phyloP scores from a whole-genome alignment of 345 rosid species.

The Eucalyptus erythrocorys region DNA sequence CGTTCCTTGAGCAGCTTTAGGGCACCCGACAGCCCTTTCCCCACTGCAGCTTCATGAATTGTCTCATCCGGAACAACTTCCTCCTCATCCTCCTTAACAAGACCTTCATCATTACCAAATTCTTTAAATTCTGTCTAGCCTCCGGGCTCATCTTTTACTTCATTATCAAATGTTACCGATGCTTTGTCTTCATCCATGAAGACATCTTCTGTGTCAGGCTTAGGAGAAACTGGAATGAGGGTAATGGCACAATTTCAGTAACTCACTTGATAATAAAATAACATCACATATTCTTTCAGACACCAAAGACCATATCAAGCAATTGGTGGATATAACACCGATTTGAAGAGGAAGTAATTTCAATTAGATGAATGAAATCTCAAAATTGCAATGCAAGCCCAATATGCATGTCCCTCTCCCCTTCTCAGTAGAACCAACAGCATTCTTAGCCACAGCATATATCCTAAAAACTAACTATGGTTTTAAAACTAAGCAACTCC shows the following conservation, averaged over 20 bases:
- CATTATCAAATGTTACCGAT: conserved; percentile 34
- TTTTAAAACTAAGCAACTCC: not conserved
- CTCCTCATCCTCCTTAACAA: conserved; percentile 33
- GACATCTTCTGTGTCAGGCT: conserved; percentile 61
- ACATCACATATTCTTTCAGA: not conserved
- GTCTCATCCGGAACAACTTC: conserved; percentile 63
- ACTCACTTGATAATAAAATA: not conserved
- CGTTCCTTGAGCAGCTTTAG: conserved; percentile 73
- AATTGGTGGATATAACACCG: not conserved
- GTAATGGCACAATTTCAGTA: not conserved
- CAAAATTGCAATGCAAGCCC: not conserved
- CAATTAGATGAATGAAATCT: not conserved
- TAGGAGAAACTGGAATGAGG: conserved; percentile 30
- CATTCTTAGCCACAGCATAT: not conserved
- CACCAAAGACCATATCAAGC: not conserved
- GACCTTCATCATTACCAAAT: conserved; percentile 27
- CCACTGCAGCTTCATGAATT: conserved; percentile 78
- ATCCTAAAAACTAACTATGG: not conserved
- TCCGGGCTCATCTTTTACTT: conserved; percentile 37
- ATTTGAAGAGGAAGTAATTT: not conserved
- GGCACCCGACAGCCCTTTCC: conserved; percentile 84
- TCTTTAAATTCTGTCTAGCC: conserved; percentile 56
- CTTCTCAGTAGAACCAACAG: not conserved
- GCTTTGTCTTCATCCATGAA: conserved; percentile 90
- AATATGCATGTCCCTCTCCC: not conserved